A percentile compares a stretch with the other conserved stretches of the same genome.
phyloP scores from a whole-genome alignment of 805 yeast genomes.

The Yamadazyma kitorensis region DNA sequence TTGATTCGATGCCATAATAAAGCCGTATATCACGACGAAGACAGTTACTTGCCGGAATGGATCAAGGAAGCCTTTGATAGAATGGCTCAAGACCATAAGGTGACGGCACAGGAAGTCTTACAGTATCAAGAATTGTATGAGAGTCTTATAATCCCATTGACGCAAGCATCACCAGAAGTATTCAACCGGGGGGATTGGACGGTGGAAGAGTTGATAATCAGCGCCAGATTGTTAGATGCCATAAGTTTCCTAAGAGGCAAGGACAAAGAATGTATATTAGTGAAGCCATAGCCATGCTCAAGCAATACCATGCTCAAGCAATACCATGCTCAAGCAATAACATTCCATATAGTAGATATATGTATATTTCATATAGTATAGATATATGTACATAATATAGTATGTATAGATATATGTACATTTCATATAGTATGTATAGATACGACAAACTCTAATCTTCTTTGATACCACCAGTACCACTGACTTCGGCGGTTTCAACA shows the following conservation, averaged over 20 bases:
- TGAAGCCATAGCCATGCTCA: constrained; percentile 9
- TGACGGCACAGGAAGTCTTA: constrained; percentile 52
- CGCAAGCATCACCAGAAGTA: constrained; percentile 54
- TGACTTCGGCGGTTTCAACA: constrained; percentile 76
- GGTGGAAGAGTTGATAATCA: constrained; percentile 45
- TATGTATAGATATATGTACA: not conserved
- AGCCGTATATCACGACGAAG: constrained; percentile 24
- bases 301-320: not conserved
- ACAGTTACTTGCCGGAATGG: constrained; percentile 50
- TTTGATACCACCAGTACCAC: constrained; percentile 87
- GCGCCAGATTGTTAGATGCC: constrained; percentile 52
- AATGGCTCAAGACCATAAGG: constrained; percentile 32
- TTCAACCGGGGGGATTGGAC: constrained; percentile 51
- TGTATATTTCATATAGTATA: not conserved
- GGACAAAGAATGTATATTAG: constrained; percentile 43
- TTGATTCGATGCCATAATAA: constrained; percentile 57
- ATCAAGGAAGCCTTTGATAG: constrained; percentile 38
- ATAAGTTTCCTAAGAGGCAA: constrained; percentile 47
- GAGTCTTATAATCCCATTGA: constrained; percentile 48
- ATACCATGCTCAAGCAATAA: no score
- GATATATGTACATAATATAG: not conserved
- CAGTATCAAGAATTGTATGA: constrained; percentile 55
- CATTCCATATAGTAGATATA: not conserved
- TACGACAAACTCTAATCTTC: constrained; percentile 53
- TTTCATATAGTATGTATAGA: not conserved